Base-by-base conservation (phyloP, 306 rosid species). In the Hippophae rhamnoides region DNA sequence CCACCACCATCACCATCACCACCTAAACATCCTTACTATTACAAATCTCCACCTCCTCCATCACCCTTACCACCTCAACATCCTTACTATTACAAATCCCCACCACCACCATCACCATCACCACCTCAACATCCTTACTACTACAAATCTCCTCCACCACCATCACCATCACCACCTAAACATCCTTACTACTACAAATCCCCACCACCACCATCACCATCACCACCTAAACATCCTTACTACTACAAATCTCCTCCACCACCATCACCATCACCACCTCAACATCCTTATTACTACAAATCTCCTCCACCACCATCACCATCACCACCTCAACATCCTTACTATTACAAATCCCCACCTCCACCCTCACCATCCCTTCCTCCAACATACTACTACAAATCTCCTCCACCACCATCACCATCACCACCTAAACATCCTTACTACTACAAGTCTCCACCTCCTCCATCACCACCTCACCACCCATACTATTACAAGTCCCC, bases 361-460 rank as follows among this genome's bases (percentile, higher is more conserved):
- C 63, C 63, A 52, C 11, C 31, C 0, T 42, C 50, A 2, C 67
- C 83, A 0, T 58, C 79, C 0, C 13, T 65, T 5, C 66, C 62
- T 0, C 66, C 41, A 0, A 72, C 80, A 1, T 73, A 75, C 2
- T 77, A 77, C 51, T 43, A 66, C 43, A 76, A 80, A 47, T 61
- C 64, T 0, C 58, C 72, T 0, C 84, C 84, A 0, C 84, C 84
- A 0, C 84, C 78, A 11, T 78, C 81, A 0, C 45, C 69, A 0
- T 76, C 68, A 0, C 64, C 62, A 0, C 74, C 77, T 0, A 74
- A 74, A 0, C 72, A 79, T 0, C 69, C 74, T 0, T 78, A 78
- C 66, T 56, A 69, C 18, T 80, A 74, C 44, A 41, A 64, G 0
- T 56, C 75, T 0, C 82, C 82, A 0, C 85, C 82, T 0, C 82